Conservation (phyloP, 2,329 filamentous ascomycete species). For the Thermothelomyces thermophilus region DNA sequence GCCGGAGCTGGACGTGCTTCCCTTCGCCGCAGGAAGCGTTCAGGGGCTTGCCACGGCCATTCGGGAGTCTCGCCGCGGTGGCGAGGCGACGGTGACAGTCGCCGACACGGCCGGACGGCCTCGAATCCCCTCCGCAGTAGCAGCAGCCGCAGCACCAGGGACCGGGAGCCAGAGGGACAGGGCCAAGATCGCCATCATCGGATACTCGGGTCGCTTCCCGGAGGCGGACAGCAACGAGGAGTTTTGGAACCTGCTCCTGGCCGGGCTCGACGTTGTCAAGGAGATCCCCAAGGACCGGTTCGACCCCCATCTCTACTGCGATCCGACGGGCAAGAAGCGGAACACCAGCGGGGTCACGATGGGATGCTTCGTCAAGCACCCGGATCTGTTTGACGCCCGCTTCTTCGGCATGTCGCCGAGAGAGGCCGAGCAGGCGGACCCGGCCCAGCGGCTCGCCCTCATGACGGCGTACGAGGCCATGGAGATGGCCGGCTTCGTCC, state of each 20-base stretch:
- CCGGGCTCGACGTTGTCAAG: slow-evolving; percentile 61
- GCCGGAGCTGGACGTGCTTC: neutral
- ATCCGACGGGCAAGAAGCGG: neutral
- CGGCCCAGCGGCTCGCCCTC: slow-evolving; percentile 67
- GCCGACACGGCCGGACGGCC: neutral
- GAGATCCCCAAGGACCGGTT: slow-evolving; percentile 40
- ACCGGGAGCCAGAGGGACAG: neutral
- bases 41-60: neutral
- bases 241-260: slow-evolving; percentile 61
- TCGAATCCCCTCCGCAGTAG: neutral
- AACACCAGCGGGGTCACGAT: slow-evolving; percentile 35
- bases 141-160: neutral
- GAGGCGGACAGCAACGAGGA: slow-evolving; percentile 49
- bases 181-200: slow-evolving; percentile 53
- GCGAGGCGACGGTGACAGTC: neutral
- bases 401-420: slow-evolving; percentile 82
- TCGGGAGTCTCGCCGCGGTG: neutral
- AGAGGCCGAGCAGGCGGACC: slow-evolving; percentile 69
- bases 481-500: slow-evolving; percentile 66
- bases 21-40: neutral
- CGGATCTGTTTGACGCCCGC: slow-evolving; percentile 65
- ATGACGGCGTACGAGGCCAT: slow-evolving; percentile 73
- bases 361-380: slow-evolving; percentile 63
- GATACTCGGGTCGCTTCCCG: slow-evolving; percentile 60
- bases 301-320: slow-evolving; percentile 48